Conservation (phyloP, 108 stramenopile species). For the Nannochloropsis gaditana region DNA sequence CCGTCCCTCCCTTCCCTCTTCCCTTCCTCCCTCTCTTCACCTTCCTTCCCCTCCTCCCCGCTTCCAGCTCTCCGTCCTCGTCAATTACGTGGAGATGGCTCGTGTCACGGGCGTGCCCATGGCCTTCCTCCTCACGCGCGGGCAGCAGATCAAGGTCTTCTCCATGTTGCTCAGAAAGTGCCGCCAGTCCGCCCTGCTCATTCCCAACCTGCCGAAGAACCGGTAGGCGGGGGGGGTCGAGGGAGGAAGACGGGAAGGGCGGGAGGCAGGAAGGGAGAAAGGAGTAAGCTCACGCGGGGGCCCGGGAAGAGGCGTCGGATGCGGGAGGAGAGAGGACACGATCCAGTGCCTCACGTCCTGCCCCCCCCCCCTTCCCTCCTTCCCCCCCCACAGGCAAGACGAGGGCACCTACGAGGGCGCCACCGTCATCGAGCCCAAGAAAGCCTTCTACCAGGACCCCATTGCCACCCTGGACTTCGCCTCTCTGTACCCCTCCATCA, state of each 20-base stretch:
- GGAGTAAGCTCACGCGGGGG: no score
- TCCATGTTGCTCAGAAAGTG: slow-evolving; percentile 95
- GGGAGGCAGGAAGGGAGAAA: no score
- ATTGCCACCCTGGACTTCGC: slow-evolving; percentile 99
- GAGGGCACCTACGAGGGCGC: slow-evolving; percentile 95
- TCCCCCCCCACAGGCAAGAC: slow-evolving; percentile 23
- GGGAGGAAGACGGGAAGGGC: no score
- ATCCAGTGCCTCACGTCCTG: background rate
- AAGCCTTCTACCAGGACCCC: slow-evolving; percentile 91
- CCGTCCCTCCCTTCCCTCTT: background rate
- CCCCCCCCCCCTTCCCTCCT: background rate
- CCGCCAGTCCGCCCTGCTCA: slow-evolving; percentile 72
- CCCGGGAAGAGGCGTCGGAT: no score
- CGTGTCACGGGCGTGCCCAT: slow-evolving; percentile 97
- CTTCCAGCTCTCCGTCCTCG: slow-evolving; percentile 70
- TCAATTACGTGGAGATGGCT: slow-evolving; percentile 99
- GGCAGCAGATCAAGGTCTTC: slow-evolving; percentile 99
- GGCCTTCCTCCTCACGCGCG: slow-evolving; percentile 85
- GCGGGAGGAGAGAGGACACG: no score
- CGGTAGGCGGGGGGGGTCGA: slow-evolving; percentile 52
- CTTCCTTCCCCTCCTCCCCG: background rate
- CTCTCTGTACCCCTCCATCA: slow-evolving; percentile 97
- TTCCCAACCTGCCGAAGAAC: slow-evolving; percentile 77
- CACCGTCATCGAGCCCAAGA: slow-evolving; percentile 95
- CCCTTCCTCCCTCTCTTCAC: background rate